Conservation (phyloP, 371 early-diverging fungal genomes). For the Capillidium heterosporum region DNA sequence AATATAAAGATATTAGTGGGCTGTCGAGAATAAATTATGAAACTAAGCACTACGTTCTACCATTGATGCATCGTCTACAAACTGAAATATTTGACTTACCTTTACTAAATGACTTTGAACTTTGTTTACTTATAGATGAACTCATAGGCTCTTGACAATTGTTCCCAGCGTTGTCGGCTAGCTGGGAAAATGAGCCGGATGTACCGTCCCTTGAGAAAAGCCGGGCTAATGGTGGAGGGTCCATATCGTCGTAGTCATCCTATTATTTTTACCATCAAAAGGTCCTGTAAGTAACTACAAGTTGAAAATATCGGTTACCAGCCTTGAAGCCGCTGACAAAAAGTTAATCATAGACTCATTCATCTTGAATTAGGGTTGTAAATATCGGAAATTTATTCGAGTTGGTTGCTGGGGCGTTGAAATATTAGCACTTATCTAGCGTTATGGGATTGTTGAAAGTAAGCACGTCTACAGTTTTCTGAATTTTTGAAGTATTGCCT, state of each 20-base stretch:
- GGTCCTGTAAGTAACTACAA: background rate
- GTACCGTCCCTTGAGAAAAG: background rate
- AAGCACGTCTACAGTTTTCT: too few relatives aligned
- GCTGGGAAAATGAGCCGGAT: background rate
- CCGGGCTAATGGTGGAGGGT: background rate
- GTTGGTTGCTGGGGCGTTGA: too few relatives aligned
- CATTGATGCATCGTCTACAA: background rate
- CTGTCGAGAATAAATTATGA: background rate
- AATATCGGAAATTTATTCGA: too few relatives aligned
- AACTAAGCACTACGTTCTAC: background rate
- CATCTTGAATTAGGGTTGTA: background rate
- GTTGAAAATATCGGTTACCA: background rate
- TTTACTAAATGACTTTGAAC: background rate
- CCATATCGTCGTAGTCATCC: background rate
- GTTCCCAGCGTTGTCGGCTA: background rate
- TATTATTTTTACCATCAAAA: background rate
- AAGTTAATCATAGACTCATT: slow-evolving; percentile 5
- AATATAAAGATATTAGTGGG: background rate
- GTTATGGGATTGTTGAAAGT: too few relatives aligned
- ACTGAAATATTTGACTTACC: background rate
- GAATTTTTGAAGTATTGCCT: too few relatives aligned
- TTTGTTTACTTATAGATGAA: background rate
- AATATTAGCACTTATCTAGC: too few relatives aligned
- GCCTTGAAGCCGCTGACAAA: background rate
- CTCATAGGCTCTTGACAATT: background rate